phyloP scores from a whole-genome alignment of 208 protist genomes.

The Trypanosomatidae sp. region DNA sequence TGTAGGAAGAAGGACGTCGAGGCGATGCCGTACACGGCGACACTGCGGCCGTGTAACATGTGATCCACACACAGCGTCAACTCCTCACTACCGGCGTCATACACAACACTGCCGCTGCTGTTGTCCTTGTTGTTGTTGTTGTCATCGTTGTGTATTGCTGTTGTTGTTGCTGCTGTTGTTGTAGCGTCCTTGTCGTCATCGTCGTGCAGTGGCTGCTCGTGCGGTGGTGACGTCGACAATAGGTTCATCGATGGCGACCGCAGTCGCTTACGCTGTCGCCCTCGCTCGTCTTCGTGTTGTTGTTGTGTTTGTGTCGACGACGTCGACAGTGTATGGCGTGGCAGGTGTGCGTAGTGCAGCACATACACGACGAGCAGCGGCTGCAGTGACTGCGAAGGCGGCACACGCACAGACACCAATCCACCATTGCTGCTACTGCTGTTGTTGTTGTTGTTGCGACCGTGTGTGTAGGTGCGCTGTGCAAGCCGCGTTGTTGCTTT shows the following conservation, averaged over 20 bases:
- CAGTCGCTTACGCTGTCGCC: no score
- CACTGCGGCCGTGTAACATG: slow-evolving; percentile 52
- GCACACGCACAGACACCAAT: slow-evolving; percentile 7
- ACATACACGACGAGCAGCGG: slow-evolving; percentile 46
- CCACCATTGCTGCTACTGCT: no score
- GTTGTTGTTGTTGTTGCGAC: background rate
- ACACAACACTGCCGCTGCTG: background rate
- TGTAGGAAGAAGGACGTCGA: slow-evolving; percentile 74
- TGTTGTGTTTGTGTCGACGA: no score
- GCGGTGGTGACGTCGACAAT: no score
- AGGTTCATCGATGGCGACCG: no score
- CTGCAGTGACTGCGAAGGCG: slow-evolving; percentile 10
- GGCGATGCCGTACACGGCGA: slow-evolving; percentile 61
- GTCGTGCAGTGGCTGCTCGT: no score
- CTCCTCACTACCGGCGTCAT: background rate
- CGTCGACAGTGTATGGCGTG: no score
- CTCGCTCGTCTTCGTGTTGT: no score
- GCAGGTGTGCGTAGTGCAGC: slow-evolving; percentile 41
- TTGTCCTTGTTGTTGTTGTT: background rate
- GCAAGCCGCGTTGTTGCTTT: slow-evolving; percentile 25
- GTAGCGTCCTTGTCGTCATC: no score
- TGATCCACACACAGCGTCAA: slow-evolving; percentile 53
- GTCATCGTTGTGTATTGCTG: slow-evolving; percentile 5
- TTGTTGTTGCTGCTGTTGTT: slow-evolving; percentile 12
- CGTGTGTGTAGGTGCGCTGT: background rate